phyloP scores from a whole-genome alignment of 2,329 filamentous ascomycete species.

The Fusarium protoensiforme region DNA sequence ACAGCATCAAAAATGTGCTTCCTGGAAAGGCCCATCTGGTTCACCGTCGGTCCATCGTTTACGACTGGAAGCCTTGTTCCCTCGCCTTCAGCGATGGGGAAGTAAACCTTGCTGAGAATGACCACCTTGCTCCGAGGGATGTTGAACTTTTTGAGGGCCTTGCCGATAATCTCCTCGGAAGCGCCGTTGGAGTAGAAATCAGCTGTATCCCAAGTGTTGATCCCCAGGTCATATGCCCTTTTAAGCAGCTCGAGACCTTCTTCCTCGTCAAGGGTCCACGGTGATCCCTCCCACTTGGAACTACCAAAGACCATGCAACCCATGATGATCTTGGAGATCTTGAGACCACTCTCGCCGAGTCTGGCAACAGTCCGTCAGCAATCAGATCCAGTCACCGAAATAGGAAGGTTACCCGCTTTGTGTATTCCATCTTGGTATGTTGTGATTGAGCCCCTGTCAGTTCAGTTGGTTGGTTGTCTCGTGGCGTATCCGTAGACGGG shows the following conservation, averaged over 20 bases:
- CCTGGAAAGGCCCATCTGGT: conserved; percentile 64
- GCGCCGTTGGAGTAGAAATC: conserved; percentile 67
- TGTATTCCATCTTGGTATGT: conserved; percentile 33
- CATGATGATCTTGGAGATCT: conserved; percentile 54
- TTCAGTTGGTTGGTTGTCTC: neutral
- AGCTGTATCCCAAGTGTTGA: conserved; percentile 66
- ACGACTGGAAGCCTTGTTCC: conserved; percentile 47
- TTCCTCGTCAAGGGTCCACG: conserved; percentile 35
- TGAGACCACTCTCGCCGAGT: conserved; percentile 53
- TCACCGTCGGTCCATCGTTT: conserved; percentile 45
- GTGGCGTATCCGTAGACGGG: neutral
- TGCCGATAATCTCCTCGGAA: conserved; percentile 66
- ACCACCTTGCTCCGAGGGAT: conserved; percentile 67
- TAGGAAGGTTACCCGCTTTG: conserved; percentile 16
- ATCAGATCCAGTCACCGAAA: neutral
- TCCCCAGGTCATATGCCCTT: conserved; percentile 70
- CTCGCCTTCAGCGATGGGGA: conserved; percentile 51
- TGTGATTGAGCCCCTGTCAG: conserved; percentile 1
- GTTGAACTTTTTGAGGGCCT: conserved; percentile 68
- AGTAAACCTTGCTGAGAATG: conserved; percentile 62
- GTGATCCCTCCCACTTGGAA: conserved; percentile 46
- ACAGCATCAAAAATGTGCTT: conserved; percentile 75
- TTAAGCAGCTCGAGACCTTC: conserved; percentile 68
- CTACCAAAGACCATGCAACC: conserved; percentile 50
- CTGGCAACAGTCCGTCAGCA: conserved; percentile 31